These are phyloP conservation scores for Cercospora canescens DNA, from an alignment of 2,329 filamentous ascomycete genomes.

Conservation along the genomic window DNA sequence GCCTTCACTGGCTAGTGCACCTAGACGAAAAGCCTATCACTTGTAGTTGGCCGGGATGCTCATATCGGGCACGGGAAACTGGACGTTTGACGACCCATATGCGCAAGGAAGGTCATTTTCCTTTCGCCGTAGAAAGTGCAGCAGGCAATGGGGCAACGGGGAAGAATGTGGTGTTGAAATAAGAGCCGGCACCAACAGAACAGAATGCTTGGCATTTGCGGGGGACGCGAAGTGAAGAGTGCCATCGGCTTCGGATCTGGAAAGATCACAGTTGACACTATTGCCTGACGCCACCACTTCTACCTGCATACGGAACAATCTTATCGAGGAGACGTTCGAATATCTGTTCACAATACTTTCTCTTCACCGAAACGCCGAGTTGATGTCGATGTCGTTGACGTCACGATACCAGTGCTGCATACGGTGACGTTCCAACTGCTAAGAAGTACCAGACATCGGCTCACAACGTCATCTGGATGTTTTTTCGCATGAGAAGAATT, in stretches of 20 bases:
- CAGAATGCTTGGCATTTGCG: too few species aligned
- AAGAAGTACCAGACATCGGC: background rate
- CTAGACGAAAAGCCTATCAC: background rate
- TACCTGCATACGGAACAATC: too few species aligned
- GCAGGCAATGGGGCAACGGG: background rate
- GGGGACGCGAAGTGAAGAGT: too few species aligned
- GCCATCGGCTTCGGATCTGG: too few species aligned
- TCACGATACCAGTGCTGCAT: background rate
- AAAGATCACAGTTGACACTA: too few species aligned
- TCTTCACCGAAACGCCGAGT: background rate
- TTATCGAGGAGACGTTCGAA: too few species aligned
- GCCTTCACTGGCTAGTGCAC: background rate
- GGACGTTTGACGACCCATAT: background rate
- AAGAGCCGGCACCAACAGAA: too few species aligned
- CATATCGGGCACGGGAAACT: background rate
- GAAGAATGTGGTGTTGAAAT: background rate
- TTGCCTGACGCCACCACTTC: too few species aligned
- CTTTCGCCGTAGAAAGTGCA: background rate
- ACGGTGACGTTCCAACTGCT: background rate
- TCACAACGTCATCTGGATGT: background rate
- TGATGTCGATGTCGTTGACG: conserved; percentile 5
- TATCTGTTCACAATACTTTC: too few species aligned
- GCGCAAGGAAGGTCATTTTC: background rate
- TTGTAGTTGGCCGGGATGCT: background rate
- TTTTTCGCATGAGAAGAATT: background rate